Base-by-base conservation (phyloP, 2,329 filamentous ascomycete genomes). In the Sordariomycetes sp. region DNA sequence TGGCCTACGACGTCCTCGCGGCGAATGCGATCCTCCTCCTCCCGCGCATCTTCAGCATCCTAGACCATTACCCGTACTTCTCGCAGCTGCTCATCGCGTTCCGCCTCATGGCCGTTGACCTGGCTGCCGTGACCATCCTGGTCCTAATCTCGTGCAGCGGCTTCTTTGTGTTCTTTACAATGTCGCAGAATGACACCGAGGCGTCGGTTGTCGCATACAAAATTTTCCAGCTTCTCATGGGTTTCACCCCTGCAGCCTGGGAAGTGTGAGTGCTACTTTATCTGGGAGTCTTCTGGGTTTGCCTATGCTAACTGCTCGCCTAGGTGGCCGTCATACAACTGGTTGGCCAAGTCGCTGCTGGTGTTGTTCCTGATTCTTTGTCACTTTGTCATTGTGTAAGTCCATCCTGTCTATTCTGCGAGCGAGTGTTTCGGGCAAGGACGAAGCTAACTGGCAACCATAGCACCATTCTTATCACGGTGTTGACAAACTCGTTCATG, bases 401-500 rank as follows among this genome's bases (percentile, higher is more conserved):
- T 72, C 17, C n/a, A 28, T 32, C 8, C 1, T 17, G 20, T 5
- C 42, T n/a, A n/a, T 20, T 35, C 42, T n/a, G 8, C 4, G 35
- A 55, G 22, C 42, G 8, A 39, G 54, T 25, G 17, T 48, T 13
- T 24, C 45, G 24, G n/a, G 22, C n/a, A 50, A 22, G n/a, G 22
- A 20, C 12, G 12, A 13, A 50, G 34, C 60, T 58, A 55, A 61
- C 56, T 7, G 10, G 10, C 22, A 10, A 20, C n/a, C 28, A 2
- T 25, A 82, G 79, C 55, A 96, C 92, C 1, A 95, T 97, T 56
- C 75, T 97, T 36, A 92, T 97, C 64, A 95, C 91, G 0, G 92
- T 97, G n/a, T 70, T 97, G 60, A 95, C 91, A 5, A 96, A 96
- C 67, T 95, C 89, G 0, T 97, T 96, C 73, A 95, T 95, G 87